phyloP scores from a whole-genome alignment of 176 grass and related monocot genomes.

The Otatea glauca region DNA sequence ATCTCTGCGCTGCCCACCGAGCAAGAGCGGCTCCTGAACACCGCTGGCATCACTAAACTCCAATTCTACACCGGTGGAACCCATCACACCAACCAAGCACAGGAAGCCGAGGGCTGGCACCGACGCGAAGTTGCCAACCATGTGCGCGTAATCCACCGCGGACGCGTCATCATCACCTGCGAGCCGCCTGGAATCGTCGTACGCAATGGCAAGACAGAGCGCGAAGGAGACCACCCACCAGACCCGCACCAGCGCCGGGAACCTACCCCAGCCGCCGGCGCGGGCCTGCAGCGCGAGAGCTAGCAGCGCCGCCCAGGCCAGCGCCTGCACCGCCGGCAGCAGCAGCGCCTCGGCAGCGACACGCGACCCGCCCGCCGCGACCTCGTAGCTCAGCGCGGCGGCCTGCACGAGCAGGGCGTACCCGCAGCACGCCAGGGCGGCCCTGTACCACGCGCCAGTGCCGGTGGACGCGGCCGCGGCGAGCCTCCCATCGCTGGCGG shows the following conservation, averaged over 20 bases:
- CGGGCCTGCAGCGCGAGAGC: slow-evolving; percentile 59
- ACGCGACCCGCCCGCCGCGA: slow-evolving; percentile 18
- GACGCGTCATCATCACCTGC: slow-evolving; percentile 21
- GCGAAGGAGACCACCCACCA: slow-evolving; percentile 91
- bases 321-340: slow-evolving; percentile 60
- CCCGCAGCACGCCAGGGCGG: slow-evolving; percentile 56
- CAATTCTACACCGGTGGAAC: slow-evolving; percentile 68
- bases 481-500: not conserved
- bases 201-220: slow-evolving; percentile 62
- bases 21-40: slow-evolving; percentile 64
- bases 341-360: slow-evolving; percentile 40
- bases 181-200: slow-evolving; percentile 51
- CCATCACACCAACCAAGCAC: slow-evolving; percentile 64
- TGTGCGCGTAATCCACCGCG: slow-evolving; percentile 51
- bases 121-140: slow-evolving; percentile 69
- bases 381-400: slow-evolving; percentile 68
- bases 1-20: slow-evolving; percentile 43
- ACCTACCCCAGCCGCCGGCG: slow-evolving; percentile 46
- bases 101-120: slow-evolving; percentile 76
- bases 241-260: slow-evolving; percentile 71
- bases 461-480: slow-evolving; percentile 15
- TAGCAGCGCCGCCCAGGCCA: slow-evolving; percentile 65
- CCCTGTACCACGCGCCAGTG: slow-evolving; percentile 44
- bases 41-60: slow-evolving; percentile 43
- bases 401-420: slow-evolving; percentile 63